A percentile compares a stretch with the other conserved stretches of the same genome.
phyloP scores from a whole-genome alignment of 805 yeast genomes.

The Sporopachydermia lactativora region DNA sequence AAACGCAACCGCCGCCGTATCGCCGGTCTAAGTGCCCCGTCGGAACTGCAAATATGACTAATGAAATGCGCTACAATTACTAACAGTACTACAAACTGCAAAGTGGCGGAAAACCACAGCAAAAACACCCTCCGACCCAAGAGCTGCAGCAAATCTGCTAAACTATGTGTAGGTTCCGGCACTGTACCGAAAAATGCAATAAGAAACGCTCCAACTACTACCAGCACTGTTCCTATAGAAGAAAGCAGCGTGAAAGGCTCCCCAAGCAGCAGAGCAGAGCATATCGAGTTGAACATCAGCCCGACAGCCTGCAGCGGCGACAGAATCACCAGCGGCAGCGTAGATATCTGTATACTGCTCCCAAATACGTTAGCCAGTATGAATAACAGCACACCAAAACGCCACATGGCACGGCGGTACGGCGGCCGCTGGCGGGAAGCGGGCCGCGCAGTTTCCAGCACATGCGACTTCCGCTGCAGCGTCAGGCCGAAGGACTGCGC shows the following conservation, averaged over 20 bases:
- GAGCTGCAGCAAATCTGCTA: conserved; percentile 31
- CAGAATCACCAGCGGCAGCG: conserved; percentile 65
- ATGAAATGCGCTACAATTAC: no score
- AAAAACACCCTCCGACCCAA: conserved; percentile 34
- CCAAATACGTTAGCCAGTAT: conserved; percentile 67
- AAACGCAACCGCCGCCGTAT: no score
- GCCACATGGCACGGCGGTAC: conserved; percentile 44
- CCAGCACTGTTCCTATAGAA: conserved; percentile 49
- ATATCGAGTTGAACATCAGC: conserved; percentile 69
- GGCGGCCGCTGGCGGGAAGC: conserved; percentile 19
- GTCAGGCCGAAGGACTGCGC: conserved; percentile 74
- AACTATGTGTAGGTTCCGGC: conserved; percentile 36
- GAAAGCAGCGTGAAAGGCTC: conserved; percentile 52
- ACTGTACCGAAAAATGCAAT: conserved; percentile 63
- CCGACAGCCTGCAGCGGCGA: conserved; percentile 82
- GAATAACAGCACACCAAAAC: conserved; percentile 57
- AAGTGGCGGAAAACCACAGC: conserved; percentile 35
- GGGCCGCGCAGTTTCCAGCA: conserved; percentile 26
- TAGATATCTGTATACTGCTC: conserved; percentile 68
- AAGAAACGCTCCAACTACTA: conserved; percentile 59
- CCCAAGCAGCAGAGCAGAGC: conserved; percentile 51
- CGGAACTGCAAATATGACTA: no score
- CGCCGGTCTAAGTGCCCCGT: no score
- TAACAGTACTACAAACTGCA: conserved; percentile 18
- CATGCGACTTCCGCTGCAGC: conserved; percentile 65